A percentile compares a stretch with the other conserved stretches of the same genome.
Evolutionary conservation across 2,329 filamentous ascomycete genomes (phyloP).

Genomic region (Aspergillus ibericus): DNA sequence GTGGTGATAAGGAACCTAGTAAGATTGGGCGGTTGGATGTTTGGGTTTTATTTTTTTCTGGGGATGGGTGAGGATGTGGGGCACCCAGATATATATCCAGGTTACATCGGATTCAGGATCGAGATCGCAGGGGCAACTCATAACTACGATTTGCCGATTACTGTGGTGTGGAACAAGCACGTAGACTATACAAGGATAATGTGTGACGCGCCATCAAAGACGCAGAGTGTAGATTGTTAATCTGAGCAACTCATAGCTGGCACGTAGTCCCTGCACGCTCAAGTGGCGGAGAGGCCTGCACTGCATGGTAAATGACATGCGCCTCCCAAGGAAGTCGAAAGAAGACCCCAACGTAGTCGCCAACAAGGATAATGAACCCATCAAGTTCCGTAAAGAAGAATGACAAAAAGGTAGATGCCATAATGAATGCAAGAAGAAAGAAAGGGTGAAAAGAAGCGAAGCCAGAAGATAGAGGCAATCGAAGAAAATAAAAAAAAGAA

Average conservation of each 20-base stretch:
- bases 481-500: constrained; percentile 15
- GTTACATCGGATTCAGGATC: too few relatives aligned
- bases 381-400: constrained; percentile 14
- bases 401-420: constrained; percentile 6
- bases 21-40: background rate
- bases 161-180: too few relatives aligned
- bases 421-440: constrained; percentile 11
- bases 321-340: constrained; percentile 9
- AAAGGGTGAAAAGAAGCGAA: constrained; percentile 8
- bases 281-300: constrained; percentile 5
- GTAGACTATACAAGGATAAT: background rate
- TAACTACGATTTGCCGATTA: too few relatives aligned
- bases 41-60: constrained; percentile 4
- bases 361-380: constrained; percentile 7
- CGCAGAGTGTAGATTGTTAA: constrained; percentile 19
- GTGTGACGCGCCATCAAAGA: background rate
- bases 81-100: background rate
- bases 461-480: constrained; percentile 13
- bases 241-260: constrained; percentile 8
- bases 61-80: background rate
- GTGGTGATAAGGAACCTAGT: too few relatives aligned
- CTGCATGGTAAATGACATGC: constrained; percentile 7
- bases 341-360: constrained; percentile 4
- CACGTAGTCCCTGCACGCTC: background rate
- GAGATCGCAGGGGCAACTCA: too few relatives aligned